Evolutionary conservation across 257 asterid genomes (phyloP).

Genomic region (Eustoma russellianum): DNA sequence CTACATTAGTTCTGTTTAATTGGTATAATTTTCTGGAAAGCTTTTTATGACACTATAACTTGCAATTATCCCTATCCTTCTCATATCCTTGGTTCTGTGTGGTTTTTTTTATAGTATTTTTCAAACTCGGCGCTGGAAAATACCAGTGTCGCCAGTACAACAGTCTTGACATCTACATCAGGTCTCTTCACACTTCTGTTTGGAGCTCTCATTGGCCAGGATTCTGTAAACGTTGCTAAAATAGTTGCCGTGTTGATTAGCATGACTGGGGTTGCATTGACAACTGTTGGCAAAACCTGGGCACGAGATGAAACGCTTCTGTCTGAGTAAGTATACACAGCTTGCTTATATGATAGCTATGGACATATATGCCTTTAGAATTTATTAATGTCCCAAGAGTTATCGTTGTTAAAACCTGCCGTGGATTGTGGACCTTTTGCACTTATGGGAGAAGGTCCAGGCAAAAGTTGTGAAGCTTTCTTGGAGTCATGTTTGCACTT

Average conservation of each 20-base stretch:
- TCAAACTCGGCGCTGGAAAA: conserved; percentile 71
- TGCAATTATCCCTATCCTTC: no score
- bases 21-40: no score
- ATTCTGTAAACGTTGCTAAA: conserved; percentile 47
- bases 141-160: conserved; percentile 80
- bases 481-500: no score
- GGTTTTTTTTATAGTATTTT: conserved; percentile 35
- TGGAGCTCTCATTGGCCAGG: conserved; percentile 55
- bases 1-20: no score
- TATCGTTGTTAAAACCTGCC: no score
- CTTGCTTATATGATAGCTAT: background rate
- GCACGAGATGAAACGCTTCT: conserved; percentile 53
- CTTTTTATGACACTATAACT: no score
- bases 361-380: background rate
- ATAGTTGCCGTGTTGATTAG: conserved; percentile 50
- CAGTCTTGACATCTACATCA: conserved; percentile 71
- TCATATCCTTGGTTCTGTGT: no score
- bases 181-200: conserved; percentile 74
- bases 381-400: no score
- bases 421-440: no score
- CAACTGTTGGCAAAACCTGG: conserved; percentile 74
- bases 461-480: no score
- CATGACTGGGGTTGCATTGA: conserved; percentile 75
- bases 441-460: no score
- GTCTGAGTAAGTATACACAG: conserved; percentile 37